Base-by-base conservation (phyloP, 306 rosid species). In the Senna tora region DNA sequence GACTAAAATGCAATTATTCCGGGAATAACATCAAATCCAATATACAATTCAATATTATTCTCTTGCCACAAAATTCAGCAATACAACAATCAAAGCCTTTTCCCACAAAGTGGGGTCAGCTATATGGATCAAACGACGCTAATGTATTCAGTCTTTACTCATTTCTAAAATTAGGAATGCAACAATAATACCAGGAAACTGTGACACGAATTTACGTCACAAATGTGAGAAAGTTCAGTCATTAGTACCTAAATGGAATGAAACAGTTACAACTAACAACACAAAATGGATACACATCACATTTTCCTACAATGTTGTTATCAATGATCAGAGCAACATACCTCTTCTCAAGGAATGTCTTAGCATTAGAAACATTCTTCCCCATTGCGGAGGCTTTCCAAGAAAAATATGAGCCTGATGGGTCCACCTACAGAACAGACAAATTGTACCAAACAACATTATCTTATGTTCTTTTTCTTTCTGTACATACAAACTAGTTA, bases 321-420 rank as follows among this genome's bases (percentile, higher is more conserved):
- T 5, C 21, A 50, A 64, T 57, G 36, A 71, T 62, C 30, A 67
- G 57, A 61, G 57, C 52, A 61, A 51, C 56, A 30, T 89, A 91
- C 97, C 99, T 94, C 81, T 94, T 94, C 83, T 94, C 99, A n/a
- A 94, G 94, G 77, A 91, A 94, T n/a, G 96, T 94, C 80, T 94
- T 94, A 20, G 96, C 93, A 69, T 91, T 91, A 38, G 99, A 94
- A 74, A 94, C 97, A 84, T 94, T 94, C 75, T 94, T 94, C 69
- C 99, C 99, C 99, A 91, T 91, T 57, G 97, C 99, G 16, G 96
- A 94, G 45, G 99, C 97, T 76, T 94, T 91, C 97, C 99, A 94
- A 19, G 99, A 91, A 80, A 94, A 94, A 75, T 91, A 94, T 17
- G 96, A 91, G 77, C 97, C 99, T 0, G 97, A 94, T 41, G 96